Base-by-base conservation (phyloP, 208 protist genomes). In the Acanthamoeba polyphaga region DNA sequence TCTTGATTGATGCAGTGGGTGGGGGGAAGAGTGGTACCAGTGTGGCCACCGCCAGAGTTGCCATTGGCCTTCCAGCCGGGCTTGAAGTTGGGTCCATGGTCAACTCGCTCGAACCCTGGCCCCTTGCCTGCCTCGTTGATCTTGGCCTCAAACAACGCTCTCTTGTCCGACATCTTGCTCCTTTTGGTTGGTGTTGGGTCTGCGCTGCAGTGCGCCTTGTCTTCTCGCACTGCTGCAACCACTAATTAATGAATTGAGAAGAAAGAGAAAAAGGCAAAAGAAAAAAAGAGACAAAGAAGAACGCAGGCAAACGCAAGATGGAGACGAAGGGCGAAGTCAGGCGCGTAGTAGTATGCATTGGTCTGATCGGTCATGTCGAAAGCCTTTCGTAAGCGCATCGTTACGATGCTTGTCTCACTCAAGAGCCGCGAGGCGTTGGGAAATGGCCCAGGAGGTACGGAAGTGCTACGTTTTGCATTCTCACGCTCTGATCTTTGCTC, bases 11-110 rank as follows among this genome's bases (percentile, higher is more conserved):
- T 38, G 46, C 22, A 62, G 6, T 7, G 55, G 17, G 24, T 22
- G 60, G 24, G 60, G 8, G 60, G 60, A 7, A 8, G 24, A 2
- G 60, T 66, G 8, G 74, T 53, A 88, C 80, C 80, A 15, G 80
- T 88, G 80, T 88, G 80, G 10, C 80, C 80, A 17, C 80, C 80
- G 7, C 80, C 80, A 17, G 80, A 88, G 80, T 88, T 58, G 80
- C 80, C 80, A 7, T 9, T n/a, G 4, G 80, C 80, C 80, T 88
- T 88, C 80, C 80, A 88, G 80, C 80, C 80, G 38, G 80, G 80
- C 53, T 88, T 88, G 53, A 88, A 88, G 80, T 88, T 88, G 43
- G 80, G 80, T 9, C 80, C 80, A 27, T 88, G 80, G 27, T 88
- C 80, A 1, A 88, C 80, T 7, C 80, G 80, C 80, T 88, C 80